These are phyloP conservation scores for Scheffersomyces coipomensis DNA, from an alignment of 805 yeast species.

Conservation along the genomic window DNA sequence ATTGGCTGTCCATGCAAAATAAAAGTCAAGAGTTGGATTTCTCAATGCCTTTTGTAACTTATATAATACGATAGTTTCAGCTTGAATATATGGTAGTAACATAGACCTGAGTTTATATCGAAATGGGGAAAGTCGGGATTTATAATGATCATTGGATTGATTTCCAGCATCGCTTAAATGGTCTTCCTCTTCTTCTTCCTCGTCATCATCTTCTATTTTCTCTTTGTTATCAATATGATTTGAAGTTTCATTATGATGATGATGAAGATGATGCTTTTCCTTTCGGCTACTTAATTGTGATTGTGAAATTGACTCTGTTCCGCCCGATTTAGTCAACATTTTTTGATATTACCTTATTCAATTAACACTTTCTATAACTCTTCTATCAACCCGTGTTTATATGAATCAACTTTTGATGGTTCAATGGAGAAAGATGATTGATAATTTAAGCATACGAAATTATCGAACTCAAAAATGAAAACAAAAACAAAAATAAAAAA, in stretches of 20 bases:
- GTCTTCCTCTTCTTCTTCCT: neutral
- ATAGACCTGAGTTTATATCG: constrained; percentile 54
- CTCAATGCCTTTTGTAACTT: constrained; percentile 54
- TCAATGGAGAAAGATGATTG: too few species aligned
- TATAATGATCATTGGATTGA: constrained; percentile 64
- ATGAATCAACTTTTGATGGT: too few species aligned
- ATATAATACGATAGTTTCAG: constrained; percentile 63
- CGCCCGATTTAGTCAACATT: too few species aligned
- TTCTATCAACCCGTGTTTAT: too few species aligned
- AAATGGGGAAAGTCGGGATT: constrained; percentile 50
- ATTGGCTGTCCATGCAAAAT: constrained; percentile 84
- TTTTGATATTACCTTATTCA: too few species aligned
- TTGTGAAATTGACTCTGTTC: neutral
- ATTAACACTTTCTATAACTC: too few species aligned
- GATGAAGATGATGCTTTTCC: too few species aligned
- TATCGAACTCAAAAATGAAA: too few species aligned
- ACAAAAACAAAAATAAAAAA: too few species aligned
- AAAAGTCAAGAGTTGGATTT: constrained; percentile 56
- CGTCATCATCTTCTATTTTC: neutral
- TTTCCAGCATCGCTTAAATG: constrained; percentile 69
- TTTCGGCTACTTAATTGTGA: neutral
- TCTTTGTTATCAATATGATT: neutral
- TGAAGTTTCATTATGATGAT: neutral
- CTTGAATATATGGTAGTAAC: constrained; percentile 55
- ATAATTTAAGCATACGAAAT: too few species aligned